Evolutionary conservation across 2,329 filamentous ascomycete species (phyloP).

Genomic region (Claviceps sp.): DNA sequence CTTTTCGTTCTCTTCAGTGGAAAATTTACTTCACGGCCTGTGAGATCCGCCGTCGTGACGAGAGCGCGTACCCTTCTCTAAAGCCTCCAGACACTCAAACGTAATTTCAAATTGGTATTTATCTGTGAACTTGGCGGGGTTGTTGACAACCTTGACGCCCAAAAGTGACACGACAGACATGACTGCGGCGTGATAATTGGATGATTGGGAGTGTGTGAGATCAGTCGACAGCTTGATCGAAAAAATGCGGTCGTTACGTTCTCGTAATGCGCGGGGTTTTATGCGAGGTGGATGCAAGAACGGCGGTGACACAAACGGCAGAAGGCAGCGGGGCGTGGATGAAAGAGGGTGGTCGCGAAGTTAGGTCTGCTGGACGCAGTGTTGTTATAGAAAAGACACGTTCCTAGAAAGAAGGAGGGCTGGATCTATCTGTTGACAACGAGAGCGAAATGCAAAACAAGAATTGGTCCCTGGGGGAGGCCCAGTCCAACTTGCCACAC

Average conservation of each 20-base stretch:
- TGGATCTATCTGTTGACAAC: neutral
- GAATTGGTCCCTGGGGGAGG: neutral
- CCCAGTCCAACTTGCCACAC: neutral
- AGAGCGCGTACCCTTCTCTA: slow-evolving; percentile 63
- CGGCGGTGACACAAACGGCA: slow-evolving; percentile 2
- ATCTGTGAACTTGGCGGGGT: slow-evolving; percentile 85
- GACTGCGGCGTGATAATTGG: slow-evolving; percentile 7
- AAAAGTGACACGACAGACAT: slow-evolving; percentile 97
- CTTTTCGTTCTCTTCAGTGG: neutral
- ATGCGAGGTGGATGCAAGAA: slow-evolving; percentile 2
- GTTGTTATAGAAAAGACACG: neutral
- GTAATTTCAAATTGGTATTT: slow-evolving; percentile 97
- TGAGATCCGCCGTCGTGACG: neutral
- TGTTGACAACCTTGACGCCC: slow-evolving; percentile 92
- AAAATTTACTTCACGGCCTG: neutral
- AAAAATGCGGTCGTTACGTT: neutral
- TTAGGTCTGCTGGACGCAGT: neutral
- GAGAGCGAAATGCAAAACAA: neutral
- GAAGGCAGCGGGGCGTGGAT: slow-evolving; percentile 4
- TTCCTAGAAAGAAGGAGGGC: neutral
- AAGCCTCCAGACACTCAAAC: slow-evolving; percentile 88
- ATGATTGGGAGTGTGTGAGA: neutral
- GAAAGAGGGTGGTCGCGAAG: neutral
- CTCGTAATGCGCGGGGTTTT: neutral
- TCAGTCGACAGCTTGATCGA: neutral